Evolutionary conservation across 176 grass and related monocot species (phyloP).

Genomic region (Rhynchospora pubera): DNA sequence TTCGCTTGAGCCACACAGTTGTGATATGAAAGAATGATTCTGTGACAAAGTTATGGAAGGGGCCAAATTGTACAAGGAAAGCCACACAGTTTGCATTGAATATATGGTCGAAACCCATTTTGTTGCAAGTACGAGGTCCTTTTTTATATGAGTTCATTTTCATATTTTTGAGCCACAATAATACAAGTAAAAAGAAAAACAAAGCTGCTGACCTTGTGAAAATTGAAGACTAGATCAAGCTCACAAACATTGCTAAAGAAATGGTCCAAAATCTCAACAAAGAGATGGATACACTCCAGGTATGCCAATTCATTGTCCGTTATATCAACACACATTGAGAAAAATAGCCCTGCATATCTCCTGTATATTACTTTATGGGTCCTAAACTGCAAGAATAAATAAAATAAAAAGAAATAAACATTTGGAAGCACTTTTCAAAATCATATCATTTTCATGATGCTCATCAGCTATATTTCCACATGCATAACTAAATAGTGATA

Average conservation of each 20-base stretch:
- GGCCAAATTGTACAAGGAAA: background rate
- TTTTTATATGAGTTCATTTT: background rate
- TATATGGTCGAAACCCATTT: background rate
- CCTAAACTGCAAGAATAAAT: slow-evolving; percentile 42
- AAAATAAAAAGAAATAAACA: background rate
- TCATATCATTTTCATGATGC: background rate
- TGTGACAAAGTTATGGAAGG: background rate
- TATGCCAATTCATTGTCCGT: slow-evolving; percentile 98
- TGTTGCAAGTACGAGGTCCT: background rate
- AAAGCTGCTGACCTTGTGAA: slow-evolving; percentile 63
- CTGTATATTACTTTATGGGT: slow-evolving; percentile 99
- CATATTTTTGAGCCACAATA: background rate
- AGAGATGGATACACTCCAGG: slow-evolving; percentile 95
- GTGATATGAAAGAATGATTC: background rate
- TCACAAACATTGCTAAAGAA: slow-evolving; percentile 99
- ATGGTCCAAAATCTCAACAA: slow-evolving; percentile 99
- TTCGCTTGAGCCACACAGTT: background rate
- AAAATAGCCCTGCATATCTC: slow-evolving; percentile 96
- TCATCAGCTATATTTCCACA: background rate
- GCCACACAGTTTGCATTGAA: background rate
- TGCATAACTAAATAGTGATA: background rate
- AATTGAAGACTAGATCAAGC: slow-evolving; percentile 97
- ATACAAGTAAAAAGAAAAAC: background rate
- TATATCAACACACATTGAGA: slow-evolving; percentile 96
- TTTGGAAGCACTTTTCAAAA: background rate